These are phyloP conservation scores for Zygoascus ofunaensis DNA, from an alignment of 805 yeast species.

Conservation along the genomic window DNA sequence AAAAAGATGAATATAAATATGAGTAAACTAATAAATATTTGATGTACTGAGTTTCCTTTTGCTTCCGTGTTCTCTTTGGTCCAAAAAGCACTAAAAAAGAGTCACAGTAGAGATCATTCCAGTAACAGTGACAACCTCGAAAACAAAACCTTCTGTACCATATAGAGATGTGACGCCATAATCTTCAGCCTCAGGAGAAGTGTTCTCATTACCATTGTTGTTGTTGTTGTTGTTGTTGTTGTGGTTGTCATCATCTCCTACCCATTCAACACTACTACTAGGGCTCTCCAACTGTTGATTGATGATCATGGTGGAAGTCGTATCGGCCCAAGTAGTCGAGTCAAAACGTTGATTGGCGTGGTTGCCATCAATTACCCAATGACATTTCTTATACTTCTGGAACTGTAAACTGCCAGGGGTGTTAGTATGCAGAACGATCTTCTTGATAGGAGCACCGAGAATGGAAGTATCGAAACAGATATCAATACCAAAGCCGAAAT, in stretches of 20 bases:
- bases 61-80: no score
- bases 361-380: constrained; percentile 32
- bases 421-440: constrained; percentile 47
- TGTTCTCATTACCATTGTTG: neutral
- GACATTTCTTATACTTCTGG: constrained; percentile 44
- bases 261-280: constrained; percentile 22
- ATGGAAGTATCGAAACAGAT: constrained; percentile 37
- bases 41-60: no score
- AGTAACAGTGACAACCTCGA: constrained; percentile 16
- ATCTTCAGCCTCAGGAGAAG: constrained; percentile 8
- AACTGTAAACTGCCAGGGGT: constrained; percentile 46
- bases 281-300: constrained; percentile 22
- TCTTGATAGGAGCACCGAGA: constrained; percentile 33
- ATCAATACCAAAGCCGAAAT: constrained; percentile 47
- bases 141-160: constrained; percentile 16
- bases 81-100: neutral
- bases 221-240: no score
- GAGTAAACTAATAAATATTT: no score
- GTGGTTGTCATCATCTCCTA: constrained; percentile 16
- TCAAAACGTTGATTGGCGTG: neutral
- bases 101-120: constrained; percentile 16
- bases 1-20: no score
- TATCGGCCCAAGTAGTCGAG: constrained; percentile 6
- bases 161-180: constrained; percentile 20
- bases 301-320: constrained; percentile 18